Base-by-base conservation (phyloP, 2,329 filamentous ascomycete species). In the Colletotrichum sp. region DNA sequence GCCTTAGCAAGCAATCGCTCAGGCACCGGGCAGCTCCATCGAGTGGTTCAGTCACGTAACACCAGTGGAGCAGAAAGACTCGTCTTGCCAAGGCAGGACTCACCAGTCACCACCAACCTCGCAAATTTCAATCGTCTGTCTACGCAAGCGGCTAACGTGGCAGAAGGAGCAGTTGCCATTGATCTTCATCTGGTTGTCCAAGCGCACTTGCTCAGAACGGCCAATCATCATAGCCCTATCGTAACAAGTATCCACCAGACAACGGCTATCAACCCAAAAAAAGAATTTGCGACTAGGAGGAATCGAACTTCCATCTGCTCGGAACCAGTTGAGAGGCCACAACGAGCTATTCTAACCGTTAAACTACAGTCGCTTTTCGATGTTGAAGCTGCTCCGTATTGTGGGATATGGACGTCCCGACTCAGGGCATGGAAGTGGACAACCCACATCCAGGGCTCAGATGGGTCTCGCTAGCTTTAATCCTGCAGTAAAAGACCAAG, bases 281-380 rank as follows among this genome's bases (percentile, higher is more conserved):
- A 62, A 64, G 60, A 63, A 13, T 2, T 13, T 72, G 62, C 63
- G 68, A 62, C 62, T 55, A 36, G 62, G 52, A 71, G 72, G 68
- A 71, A 75, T 72, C 52, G 55, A 75, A 72, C 68, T 72, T 71
- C 68, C 68, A 72, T 75, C 72, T 75, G 49, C 21, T 72, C 62
- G 68, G 68, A 72, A 18, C 72, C 52, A 55, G 36, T 67, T 24
- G 55, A 67, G 72, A 75, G 72, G 72, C 28, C 68, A 75, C 72
- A 75, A 72, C 39, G 62, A 62, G 62, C 67, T 75, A 66, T 55
- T 75, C 62, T 67, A 55, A 67, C 55, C 68, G 62, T 62, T 75
- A 66, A 72, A 66, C 62, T 75, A 75, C 28, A 67, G 49, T 67
- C 68, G 72, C 72, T 16, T 62, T 9, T 30, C 15, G 68, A 67